phyloP scores from a whole-genome alignment of 495 filamentous ascomycete genomes.

The Penicillium diatomitis region DNA sequence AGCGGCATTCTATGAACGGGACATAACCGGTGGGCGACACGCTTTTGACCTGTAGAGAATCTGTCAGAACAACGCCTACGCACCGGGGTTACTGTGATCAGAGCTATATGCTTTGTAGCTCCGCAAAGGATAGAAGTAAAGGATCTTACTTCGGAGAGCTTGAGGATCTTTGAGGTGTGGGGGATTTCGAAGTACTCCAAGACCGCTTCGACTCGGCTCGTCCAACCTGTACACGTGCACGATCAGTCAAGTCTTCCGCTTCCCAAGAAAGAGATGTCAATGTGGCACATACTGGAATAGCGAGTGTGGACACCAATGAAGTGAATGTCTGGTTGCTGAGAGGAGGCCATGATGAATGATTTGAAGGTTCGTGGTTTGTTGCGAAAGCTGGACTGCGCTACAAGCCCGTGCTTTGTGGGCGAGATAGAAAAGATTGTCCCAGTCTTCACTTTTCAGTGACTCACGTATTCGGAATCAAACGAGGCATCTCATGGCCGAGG shows the following conservation, averaged over 20 bases:
- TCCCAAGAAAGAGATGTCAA: not conserved
- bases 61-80: too few relatives aligned
- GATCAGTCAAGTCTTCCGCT: not conserved
- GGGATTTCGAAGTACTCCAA: constrained; percentile 30
- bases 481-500: too few relatives aligned
- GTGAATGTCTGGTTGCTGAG: constrained; percentile 17
- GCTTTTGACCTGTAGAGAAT: constrained; percentile 11
- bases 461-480: too few relatives aligned
- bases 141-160: constrained; percentile 15
- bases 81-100: too few relatives aligned
- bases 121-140: too few relatives aligned
- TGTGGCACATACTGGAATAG: constrained; percentile 21
- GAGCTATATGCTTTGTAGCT: too few relatives aligned
- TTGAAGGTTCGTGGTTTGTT: not conserved
- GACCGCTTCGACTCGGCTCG: constrained; percentile 25
- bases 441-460: too few relatives aligned
- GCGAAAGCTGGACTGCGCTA: not conserved
- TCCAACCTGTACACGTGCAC: constrained; percentile 23
- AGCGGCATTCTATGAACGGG: constrained; percentile 22
- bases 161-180: constrained; percentile 14
- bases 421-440: too few relatives aligned
- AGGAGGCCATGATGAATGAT: constrained; percentile 1
- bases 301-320: constrained; percentile 25
- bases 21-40: constrained; percentile 25
- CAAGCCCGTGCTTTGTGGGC: too few relatives aligned